Evolutionary conservation across 495 filamentous ascomycete genomes (phyloP), one percentile per base, ranked within the genome.

Genomic region (Aspergillus panamensis): DNA sequence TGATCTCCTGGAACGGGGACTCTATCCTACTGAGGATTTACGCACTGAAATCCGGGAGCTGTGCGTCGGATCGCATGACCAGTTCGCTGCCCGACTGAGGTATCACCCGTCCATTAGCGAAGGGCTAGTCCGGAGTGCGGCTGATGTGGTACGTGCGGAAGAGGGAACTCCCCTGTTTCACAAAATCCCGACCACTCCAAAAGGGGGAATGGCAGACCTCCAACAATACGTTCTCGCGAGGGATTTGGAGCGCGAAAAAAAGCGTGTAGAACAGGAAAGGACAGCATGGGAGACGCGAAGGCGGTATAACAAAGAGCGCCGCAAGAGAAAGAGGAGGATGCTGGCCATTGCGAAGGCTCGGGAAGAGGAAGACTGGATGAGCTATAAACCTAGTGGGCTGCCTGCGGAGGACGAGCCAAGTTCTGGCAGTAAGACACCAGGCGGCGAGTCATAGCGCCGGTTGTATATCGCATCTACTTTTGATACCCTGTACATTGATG

Each of bases 1-100:
- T 35, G 75, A 79, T 54, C 57, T 77, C 33, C 32, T 64, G 9
- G 65, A 68, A 30, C 70, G 71, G 16, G 65, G 65, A 0, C 63
- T 60, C 19, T 21, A 21, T 2, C 53, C 69, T 37, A 64, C 63
- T 32, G 51, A 63, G n/a, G 61, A 67, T 6, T 62, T 64, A 3
- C 61, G 58, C 17, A 19, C 35, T 12, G 66, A 70, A 30, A 75
- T 77, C 19, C 66, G 68, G 7, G 51, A 59, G n/a, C 48, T 71
- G 7, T 73, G 71, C 48, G 12, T 59, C 1, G 33, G 50, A 31
- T 71, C 70, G 6, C 58, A 59, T 43, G 64, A 72, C 53, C 58
- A 69, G 35, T 72, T 59, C 60, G 71, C 74, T 9, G 40, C 67
- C 33, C 64, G 61, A 44, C 31, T 77, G 42, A 66, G 60, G 48